phyloP scores from a whole-genome alignment of 768 basidiomycete genomes.

The Boletus rubroflammeus region DNA sequence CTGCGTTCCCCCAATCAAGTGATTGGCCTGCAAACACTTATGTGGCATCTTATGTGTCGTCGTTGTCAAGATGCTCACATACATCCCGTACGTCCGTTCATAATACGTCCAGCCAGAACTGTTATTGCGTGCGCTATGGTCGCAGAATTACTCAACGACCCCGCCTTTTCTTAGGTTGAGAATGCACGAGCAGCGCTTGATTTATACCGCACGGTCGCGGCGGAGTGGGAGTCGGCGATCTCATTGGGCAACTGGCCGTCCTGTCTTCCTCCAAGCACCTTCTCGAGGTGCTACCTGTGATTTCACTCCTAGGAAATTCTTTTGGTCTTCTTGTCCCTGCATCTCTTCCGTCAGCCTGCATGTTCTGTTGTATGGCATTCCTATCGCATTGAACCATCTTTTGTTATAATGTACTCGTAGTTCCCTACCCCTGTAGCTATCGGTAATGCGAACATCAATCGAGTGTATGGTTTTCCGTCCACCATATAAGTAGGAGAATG shows the following conservation, averaged over 20 bases:
- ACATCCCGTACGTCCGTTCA: slow-evolving; percentile 57
- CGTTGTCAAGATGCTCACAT: slow-evolving; percentile 69
- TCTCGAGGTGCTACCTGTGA: slow-evolving; percentile 74
- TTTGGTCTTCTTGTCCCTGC: slow-evolving; percentile 15
- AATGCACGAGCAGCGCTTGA: slow-evolving; percentile 63
- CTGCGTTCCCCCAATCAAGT: slow-evolving; percentile 62
- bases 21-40: slow-evolving; percentile 72
- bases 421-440: slow-evolving; percentile 8
- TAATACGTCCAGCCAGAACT: not conserved
- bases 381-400: slow-evolving; percentile 11
- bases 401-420: slow-evolving; percentile 23
- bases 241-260: slow-evolving; percentile 68
- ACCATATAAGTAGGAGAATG: not conserved
- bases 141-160: slow-evolving; percentile 10
- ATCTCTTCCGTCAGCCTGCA: not conserved
- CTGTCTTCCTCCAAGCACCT: slow-evolving; percentile 70
- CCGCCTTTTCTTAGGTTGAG: slow-evolving; percentile 51
- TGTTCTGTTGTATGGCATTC: slow-evolving; percentile 6
- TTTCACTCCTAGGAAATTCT: not conserved
- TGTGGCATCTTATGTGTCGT: slow-evolving; percentile 80
- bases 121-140: not conserved
- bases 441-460: slow-evolving; percentile 18
- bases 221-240: slow-evolving; percentile 66
- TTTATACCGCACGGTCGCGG: slow-evolving; percentile 51
- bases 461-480: slow-evolving; percentile 1